Conservation (phyloP, 1,284 basidiomycete genomes). For the Mycena citricolor region DNA sequence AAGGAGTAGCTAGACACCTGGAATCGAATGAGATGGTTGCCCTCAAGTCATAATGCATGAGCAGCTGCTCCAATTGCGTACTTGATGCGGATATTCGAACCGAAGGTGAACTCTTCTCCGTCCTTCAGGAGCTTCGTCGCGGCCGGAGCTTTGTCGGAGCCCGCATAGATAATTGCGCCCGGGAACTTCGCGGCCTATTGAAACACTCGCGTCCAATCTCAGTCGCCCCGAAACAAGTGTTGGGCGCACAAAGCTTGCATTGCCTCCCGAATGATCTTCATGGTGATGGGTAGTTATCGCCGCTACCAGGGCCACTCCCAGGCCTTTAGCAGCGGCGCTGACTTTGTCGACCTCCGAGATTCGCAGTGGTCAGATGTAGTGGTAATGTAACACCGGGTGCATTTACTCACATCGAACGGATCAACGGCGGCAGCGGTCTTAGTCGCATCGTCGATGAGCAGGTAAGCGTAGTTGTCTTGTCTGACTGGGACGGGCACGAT, state of each 20-base stretch:
- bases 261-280: slow-evolving; percentile 86
- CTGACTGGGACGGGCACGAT: slow-evolving; percentile 77
- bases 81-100: slow-evolving; percentile 72
- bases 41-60: slow-evolving; percentile 3
- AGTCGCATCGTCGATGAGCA: slow-evolving; percentile 73
- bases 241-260: slow-evolving; percentile 35
- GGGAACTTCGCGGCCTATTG: slow-evolving; percentile 62
- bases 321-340: slow-evolving; percentile 59
- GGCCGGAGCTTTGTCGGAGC: slow-evolving; percentile 69
- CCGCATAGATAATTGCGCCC: slow-evolving; percentile 78
- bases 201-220: slow-evolving; percentile 5
- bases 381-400: neutral
- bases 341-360: slow-evolving; percentile 52
- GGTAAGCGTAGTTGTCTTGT: slow-evolving; percentile 87
- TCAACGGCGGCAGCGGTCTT: slow-evolving; percentile 79
- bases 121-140: slow-evolving; percentile 78
- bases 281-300: slow-evolving; percentile 90
- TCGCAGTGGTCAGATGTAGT: neutral
- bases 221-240: too few species aligned
- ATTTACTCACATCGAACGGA: slow-evolving; percentile 87
- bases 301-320: slow-evolving; percentile 71
- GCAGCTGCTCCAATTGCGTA: slow-evolving; percentile 31
- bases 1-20: slow-evolving; percentile 88
- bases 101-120: slow-evolving; percentile 73
- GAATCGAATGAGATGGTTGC: slow-evolving; percentile 8